Percentiles rank a stretch among this genome's conserved stretches.
These are phyloP conservation scores for Papilionanthe hybrid DNA, from an alignment of 116 monocot genomes.

Conservation along the genomic window DNA sequence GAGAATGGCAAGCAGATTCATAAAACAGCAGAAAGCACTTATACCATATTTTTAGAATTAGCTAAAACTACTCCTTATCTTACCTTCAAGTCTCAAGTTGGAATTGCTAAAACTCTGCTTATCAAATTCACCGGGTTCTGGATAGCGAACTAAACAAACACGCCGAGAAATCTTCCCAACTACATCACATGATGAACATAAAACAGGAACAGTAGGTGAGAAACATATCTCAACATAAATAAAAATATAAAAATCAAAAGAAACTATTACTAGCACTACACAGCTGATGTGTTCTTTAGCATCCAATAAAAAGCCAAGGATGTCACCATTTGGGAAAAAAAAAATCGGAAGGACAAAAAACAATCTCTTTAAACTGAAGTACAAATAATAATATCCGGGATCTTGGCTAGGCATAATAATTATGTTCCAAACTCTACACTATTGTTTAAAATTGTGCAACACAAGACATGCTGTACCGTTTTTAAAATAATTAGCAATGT, in stretches of 20 bases:
- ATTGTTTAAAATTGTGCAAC: no score
- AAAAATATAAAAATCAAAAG: background rate
- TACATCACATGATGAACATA: conserved; percentile 13
- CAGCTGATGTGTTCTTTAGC: background rate
- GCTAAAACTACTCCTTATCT: background rate
- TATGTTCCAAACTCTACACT: no score
- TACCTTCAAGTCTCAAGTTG: conserved; percentile 32
- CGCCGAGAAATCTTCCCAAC: conserved; percentile 61
- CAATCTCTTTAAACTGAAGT: no score
- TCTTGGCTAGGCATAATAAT: no score
- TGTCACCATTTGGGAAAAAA: background rate
- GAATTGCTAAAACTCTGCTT: conserved; percentile 11
- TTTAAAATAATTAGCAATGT: no score
- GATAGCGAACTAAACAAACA: conserved; percentile 47
- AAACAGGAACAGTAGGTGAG: background rate
- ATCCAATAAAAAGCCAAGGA: background rate
- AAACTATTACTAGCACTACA: background rate
- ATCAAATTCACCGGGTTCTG: conserved; percentile 44
- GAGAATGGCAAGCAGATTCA: background rate
- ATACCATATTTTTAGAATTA: background rate
- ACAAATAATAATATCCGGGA: no score
- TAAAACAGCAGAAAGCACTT: background rate
- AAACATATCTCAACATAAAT: background rate
- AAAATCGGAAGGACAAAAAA: no score
- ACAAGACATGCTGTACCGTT: no score